Conservation (phyloP, 2,329 filamentous ascomycete species). For the Diaporthe sp. region DNA sequence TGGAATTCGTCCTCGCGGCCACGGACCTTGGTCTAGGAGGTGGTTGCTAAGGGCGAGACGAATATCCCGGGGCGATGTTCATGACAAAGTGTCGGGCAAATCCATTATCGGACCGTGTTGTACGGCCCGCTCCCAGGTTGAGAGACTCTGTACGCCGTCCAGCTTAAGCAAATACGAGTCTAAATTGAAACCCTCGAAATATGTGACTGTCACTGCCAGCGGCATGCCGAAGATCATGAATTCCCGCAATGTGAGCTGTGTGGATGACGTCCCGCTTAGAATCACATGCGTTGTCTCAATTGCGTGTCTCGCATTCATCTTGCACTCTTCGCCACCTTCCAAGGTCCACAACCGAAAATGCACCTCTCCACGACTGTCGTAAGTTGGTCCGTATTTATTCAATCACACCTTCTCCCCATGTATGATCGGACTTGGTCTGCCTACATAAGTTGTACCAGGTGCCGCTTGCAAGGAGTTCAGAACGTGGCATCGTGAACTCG, state of each 20-base stretch:
- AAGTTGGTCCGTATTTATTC: no score
- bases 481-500: neutral
- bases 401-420: neutral
- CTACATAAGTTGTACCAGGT: neutral
- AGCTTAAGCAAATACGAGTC: neutral
- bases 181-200: neutral
- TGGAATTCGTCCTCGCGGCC: conserved; percentile 53
- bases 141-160: neutral
- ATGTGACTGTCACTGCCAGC: neutral
- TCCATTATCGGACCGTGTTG: neutral
- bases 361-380: neutral
- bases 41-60: neutral
- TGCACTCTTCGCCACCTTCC: neutral
- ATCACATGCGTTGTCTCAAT: neutral
- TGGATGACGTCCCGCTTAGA: neutral
- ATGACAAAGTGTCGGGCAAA: neutral
- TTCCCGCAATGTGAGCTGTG: neutral
- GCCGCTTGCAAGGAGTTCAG: neutral
- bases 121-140: neutral
- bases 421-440: neutral
- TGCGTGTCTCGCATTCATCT: neutral
- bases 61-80: neutral
- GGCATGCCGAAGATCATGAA: no score
- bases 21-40: conserved; percentile 17
- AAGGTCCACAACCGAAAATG: neutral